Evolutionary conservation across 2,329 filamentous ascomycete genomes (phyloP), one percentile per base, ranked within the genome.

Genomic region (Lithohypha guttulata): DNA sequence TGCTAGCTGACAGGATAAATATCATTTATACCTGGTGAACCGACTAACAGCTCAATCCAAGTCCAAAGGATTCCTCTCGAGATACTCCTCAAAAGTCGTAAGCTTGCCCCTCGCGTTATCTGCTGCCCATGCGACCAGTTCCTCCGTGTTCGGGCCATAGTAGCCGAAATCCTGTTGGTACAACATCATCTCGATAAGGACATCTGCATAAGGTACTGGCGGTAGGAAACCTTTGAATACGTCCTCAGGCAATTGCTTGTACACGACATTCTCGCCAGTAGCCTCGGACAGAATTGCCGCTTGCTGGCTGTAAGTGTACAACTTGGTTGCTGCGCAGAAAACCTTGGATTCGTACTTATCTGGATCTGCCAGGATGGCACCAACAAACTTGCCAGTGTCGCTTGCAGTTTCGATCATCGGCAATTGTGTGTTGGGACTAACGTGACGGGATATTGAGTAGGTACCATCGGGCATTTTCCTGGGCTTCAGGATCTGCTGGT

Each of bases 41-140:
- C n/a, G n/a, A n/a, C n/a, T n/a, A n/a, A n/a, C 23, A 10, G 26
- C 4, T 28, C 26, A 39, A 10, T 30, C 35, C 20, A 45, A 34
- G 8, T 43, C 18, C 27, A 46, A 10, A 28, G 45, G 43, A 40
- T 47, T 33, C 19, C 30, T 29, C 35, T 51, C 41, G 38, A 60
- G 42, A 42, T 50, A 64, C 52, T 63, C 59, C 39, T 61, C 58
- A 28, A 64, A 53, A 9, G 51, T 58, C n/a, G 55, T 53, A 30
- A 61, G 35, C 38, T 50, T 53, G 8, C 45, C 45, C 34, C 43
- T 31, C 1, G 44, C 45, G 13, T 44, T 32, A 21, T 43, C 36
- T 11, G 23, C 44, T 3, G 47, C 44, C 56, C 55, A 55, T 6
- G 43, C 42, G 3, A 63, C 55, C 47, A 51, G 41, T 19, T 55